These are phyloP conservation scores for Alternaria ethzedia DNA, from an alignment of 2,329 filamentous ascomycete species.

Conservation along the genomic window DNA sequence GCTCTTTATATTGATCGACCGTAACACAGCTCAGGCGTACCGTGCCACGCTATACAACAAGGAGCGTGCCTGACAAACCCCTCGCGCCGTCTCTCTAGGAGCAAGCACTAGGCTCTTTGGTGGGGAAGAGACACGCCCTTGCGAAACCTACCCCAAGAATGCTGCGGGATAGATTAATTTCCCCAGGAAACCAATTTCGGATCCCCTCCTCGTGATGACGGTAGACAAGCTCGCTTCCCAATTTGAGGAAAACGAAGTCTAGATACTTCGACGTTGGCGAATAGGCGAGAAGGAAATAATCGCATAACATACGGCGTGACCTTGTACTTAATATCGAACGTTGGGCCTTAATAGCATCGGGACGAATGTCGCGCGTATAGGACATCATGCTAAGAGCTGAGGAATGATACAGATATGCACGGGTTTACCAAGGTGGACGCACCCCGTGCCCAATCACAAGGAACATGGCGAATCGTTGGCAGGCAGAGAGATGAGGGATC, in stretches of 20 bases:
- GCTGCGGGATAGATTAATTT: slow-evolving; percentile 3
- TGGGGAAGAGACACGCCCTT: not conserved
- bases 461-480: slow-evolving; percentile 24
- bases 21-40: not conserved
- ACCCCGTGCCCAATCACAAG: slow-evolving; percentile 15
- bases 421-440: slow-evolving; percentile 14
- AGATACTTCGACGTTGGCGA: not conserved
- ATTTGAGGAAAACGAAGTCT: not conserved
- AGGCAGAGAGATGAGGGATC: slow-evolving; percentile 22
- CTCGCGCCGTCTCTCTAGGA: not conserved
- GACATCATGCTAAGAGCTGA: not conserved
- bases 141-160: not conserved
- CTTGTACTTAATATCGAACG: slow-evolving; percentile 1
- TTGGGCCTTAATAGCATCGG: not conserved
- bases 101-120: not conserved
- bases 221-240: not conserved
- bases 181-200: slow-evolving; percentile 8
- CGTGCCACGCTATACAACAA: not conserved
- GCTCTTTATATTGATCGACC: not conserved
- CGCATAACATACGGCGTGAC: not conserved
- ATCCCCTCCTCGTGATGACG: slow-evolving; percentile 7
- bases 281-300: not conserved
- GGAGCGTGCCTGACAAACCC: not conserved
- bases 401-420: slow-evolving; percentile 2
- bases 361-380: not conserved